These are phyloP conservation scores for Euphorbia tirucalli DNA, from an alignment of 345 rosid species.

Conservation along the genomic window DNA sequence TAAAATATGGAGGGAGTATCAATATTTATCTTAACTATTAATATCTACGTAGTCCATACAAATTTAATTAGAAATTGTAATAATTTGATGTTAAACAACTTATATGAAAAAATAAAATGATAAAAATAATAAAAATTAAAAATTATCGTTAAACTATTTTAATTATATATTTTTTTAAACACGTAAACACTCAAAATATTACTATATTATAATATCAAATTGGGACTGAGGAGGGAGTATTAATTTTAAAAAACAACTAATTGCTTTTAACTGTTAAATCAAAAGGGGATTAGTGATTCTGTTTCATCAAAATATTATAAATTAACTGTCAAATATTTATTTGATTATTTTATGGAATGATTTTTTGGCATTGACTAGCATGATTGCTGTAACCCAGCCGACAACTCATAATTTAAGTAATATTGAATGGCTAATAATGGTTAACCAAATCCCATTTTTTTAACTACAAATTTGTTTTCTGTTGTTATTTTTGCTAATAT, in stretches of 20 bases:
- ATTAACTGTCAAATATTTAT: neutral
- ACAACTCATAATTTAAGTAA: neutral
- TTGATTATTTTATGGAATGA: neutral
- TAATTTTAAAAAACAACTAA: neutral
- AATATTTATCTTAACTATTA: too few species aligned
- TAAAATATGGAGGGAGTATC: too few species aligned
- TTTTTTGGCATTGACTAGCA: neutral
- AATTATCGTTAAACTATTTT: too few species aligned
- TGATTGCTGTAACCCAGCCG: constrained; percentile 7
- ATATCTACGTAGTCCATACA: too few species aligned
- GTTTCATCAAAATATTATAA: neutral
- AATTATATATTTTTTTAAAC: too few species aligned
- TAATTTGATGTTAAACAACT: too few species aligned
- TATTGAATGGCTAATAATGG: neutral
- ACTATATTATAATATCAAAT: too few species aligned
- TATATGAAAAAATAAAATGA: too few species aligned
- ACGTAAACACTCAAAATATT: too few species aligned
- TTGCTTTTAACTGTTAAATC: neutral
- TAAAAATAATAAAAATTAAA: too few species aligned
- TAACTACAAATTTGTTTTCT: neutral
- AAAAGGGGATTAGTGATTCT: neutral
- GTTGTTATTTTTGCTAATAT: neutral
- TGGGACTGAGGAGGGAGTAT: too few species aligned
- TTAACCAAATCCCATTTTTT: constrained; percentile 3
- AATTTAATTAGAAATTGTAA: too few species aligned